These are phyloP conservation scores for Colletotrichum theobromicola DNA, from an alignment of 2,329 filamentous ascomycete species.

Conservation along the genomic window DNA sequence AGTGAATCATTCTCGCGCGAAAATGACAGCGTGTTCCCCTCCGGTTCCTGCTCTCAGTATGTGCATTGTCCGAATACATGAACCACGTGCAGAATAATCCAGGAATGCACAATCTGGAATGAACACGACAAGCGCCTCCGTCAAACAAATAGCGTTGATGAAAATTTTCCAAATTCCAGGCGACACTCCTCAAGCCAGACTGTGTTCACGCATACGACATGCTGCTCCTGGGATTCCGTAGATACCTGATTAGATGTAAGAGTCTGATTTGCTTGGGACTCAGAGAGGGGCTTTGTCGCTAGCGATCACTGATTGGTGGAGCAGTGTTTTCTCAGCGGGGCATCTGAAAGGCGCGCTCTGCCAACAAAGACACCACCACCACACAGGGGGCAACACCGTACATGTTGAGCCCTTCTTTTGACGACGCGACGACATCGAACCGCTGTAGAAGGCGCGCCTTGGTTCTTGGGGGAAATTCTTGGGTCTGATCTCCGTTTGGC, in stretches of 20 bases:
- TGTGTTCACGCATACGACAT: not conserved
- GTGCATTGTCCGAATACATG: no score
- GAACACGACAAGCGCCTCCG: not conserved
- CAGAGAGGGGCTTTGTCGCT: not conserved
- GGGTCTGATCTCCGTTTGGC: not conserved
- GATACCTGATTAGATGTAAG: conserved; percentile 12
- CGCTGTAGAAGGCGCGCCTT: not conserved
- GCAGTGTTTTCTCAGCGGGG: not conserved
- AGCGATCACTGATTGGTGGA: not conserved
- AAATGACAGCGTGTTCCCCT: not conserved
- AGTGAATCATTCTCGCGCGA: not conserved
- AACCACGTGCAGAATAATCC: not conserved
- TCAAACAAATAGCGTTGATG: not conserved
- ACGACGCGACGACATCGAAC: not conserved
- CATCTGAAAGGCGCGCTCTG: not conserved
- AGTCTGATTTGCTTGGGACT: not conserved
- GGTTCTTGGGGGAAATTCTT: not conserved
- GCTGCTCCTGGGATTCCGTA: not conserved
- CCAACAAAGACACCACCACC: not conserved
- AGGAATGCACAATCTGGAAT: not conserved
- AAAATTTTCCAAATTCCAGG: not conserved
- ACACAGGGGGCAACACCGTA: not conserved
- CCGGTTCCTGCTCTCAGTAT: not conserved
- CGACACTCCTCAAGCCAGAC: not conserved
- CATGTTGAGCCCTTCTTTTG: not conserved